A percentile compares a stretch with the other conserved stretches of the same genome.
Evolutionary conservation across 257 asterid species (phyloP).

Genomic region (Paulownia fortunei): DNA sequence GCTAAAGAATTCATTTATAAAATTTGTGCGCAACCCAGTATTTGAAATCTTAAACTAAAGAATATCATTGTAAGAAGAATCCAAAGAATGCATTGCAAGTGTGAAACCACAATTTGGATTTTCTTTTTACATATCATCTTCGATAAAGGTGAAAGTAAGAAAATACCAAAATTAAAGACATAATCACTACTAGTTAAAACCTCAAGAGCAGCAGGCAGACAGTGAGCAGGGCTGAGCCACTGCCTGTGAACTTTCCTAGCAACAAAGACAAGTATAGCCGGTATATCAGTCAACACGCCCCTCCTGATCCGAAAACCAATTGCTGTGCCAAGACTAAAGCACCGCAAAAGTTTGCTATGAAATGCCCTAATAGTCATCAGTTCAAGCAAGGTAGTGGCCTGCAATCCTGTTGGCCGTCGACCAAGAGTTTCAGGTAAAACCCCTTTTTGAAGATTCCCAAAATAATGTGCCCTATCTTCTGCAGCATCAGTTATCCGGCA

Average conservation of each 20-base stretch:
- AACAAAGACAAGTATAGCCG: constrained; percentile 97
- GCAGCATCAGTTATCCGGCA: constrained; percentile 76
- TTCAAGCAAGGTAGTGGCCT: constrained; percentile 91
- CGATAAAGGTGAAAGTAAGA: constrained; percentile 9
- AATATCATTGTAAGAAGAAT: background rate
- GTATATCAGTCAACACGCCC: constrained; percentile 82
- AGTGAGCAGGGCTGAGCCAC: constrained; percentile 74
- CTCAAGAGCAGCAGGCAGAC: constrained; percentile 93
- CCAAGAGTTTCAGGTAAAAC: constrained; percentile 87
- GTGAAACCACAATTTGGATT: background rate
- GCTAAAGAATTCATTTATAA: background rate
- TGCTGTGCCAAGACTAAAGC: constrained; percentile 93
- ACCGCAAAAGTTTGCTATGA: constrained; percentile 82
- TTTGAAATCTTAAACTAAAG: background rate
- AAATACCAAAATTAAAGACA: constrained; percentile 23
- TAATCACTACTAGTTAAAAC: constrained; percentile 45
- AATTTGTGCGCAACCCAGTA: background rate
- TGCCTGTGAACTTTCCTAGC: constrained; percentile 90
- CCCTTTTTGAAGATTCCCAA: constrained; percentile 91
- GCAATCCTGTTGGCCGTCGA: constrained; percentile 76
- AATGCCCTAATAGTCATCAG: constrained; percentile 93
- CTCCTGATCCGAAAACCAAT: constrained; percentile 85
- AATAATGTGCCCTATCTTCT: constrained; percentile 87
- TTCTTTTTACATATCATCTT: background rate
- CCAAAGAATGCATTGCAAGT: background rate